Evolutionary conservation across 2,329 filamentous ascomycete species (phyloP).

Genomic region (Aspergillus neoniger): DNA sequence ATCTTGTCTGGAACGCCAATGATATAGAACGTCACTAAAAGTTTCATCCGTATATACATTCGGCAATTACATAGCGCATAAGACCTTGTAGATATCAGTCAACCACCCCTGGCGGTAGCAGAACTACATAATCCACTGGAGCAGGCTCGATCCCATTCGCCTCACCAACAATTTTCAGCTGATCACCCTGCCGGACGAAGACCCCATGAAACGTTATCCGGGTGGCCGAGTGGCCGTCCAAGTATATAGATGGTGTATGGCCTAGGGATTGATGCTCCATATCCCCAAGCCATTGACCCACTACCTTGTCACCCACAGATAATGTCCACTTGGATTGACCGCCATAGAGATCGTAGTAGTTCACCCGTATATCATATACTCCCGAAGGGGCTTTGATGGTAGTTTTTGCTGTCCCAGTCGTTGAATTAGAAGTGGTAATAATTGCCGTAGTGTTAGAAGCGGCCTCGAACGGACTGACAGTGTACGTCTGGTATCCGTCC

Average conservation of each 20-base stretch:
- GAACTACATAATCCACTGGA: constrained; percentile 66
- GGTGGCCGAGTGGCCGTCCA: constrained; percentile 67
- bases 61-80: too few species aligned
- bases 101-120: constrained; percentile 60
- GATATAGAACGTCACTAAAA: too few species aligned
- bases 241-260: constrained; percentile 57
- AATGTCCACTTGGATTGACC: constrained; percentile 60
- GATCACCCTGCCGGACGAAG: constrained; percentile 53
- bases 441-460: constrained; percentile 60
- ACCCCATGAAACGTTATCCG: constrained; percentile 61
- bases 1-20: too few species aligned
- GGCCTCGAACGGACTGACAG: constrained; percentile 60
- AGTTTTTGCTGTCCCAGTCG: constrained; percentile 52
- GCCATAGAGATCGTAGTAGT: constrained; percentile 66
- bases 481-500: constrained; percentile 57
- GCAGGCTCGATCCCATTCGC: constrained; percentile 65
- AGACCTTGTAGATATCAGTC: constrained; percentile 43
- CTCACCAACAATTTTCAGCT: constrained; percentile 57
- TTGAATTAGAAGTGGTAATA: constrained; percentile 57
- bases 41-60: too few species aligned
- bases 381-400: constrained; percentile 54
- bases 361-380: constrained; percentile 64
- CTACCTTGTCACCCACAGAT: constrained; percentile 53
- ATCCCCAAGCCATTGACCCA: constrained; percentile 63
- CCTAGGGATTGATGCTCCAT: constrained; percentile 61